phyloP scores from a whole-genome alignment of 75 land plant genomes.

The Pseudotsuga menziesii region DNA sequence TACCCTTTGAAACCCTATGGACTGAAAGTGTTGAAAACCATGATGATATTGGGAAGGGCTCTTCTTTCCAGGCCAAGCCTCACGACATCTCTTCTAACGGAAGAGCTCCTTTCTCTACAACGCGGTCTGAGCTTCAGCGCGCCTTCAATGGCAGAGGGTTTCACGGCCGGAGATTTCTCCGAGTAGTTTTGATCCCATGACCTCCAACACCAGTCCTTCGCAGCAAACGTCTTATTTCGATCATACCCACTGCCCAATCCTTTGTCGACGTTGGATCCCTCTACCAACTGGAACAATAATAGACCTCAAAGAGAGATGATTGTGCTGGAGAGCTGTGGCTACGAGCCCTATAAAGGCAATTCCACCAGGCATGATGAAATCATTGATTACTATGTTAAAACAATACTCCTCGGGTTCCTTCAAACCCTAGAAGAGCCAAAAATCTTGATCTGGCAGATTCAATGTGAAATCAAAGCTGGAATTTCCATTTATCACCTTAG shows the following conservation, averaged over 20 bases:
- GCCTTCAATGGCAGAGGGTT: not conserved
- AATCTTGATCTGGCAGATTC: too few relatives aligned
- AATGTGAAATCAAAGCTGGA: too few relatives aligned
- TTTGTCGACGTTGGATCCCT: constrained; percentile 43
- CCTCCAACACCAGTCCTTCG: not conserved
- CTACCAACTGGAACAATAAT: constrained; percentile 49
- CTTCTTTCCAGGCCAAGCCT: not conserved
- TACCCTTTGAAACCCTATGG: too few relatives aligned
- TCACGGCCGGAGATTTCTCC: constrained; percentile 14
- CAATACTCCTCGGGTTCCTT: too few relatives aligned
- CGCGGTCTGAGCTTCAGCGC: too few relatives aligned
- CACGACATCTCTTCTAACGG: not conserved
- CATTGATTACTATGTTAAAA: too few relatives aligned
- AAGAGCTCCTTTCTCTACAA: not conserved
- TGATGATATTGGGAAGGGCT: not conserved
- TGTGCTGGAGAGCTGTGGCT: not conserved
- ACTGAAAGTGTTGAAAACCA: not conserved
- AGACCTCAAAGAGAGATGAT: constrained; percentile 51
- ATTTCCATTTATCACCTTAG: too few relatives aligned
- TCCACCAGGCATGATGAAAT: too few relatives aligned
- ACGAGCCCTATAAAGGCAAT: too few relatives aligned
- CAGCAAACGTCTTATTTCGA: not conserved
- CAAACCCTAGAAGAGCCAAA: too few relatives aligned
- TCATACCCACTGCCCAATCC: constrained; percentile 18
- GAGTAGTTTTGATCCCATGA: not conserved